A percentile compares a stretch with the other conserved stretches of the same genome.
These are phyloP conservation scores for Pythium sukuiense DNA, from an alignment of 352 stramenopile species.

Conservation along the genomic window DNA sequence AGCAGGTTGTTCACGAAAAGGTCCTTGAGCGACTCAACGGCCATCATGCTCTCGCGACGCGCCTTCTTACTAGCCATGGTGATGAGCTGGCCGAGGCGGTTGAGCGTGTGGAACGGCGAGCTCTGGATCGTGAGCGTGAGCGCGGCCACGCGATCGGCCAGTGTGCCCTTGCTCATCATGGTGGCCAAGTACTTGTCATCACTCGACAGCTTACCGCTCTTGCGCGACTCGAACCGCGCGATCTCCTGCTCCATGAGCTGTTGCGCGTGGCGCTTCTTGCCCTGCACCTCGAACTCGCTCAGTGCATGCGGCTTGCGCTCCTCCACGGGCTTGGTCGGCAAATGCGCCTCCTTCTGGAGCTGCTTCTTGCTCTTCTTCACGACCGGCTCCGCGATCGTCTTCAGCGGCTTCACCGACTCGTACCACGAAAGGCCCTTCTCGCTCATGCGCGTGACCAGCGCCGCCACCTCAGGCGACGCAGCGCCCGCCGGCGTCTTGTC, in stretches of 20 bases:
- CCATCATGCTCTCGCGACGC: conserved; percentile 86
- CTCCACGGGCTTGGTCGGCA: conserved; percentile 14
- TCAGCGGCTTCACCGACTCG: conserved; percentile 29
- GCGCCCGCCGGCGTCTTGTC: conserved; percentile 6
- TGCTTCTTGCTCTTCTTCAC: conserved; percentile 30
- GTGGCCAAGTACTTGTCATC: conserved; percentile 86
- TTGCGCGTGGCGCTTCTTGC: conserved; percentile 60
- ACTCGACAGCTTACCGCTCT: conserved; percentile 72
- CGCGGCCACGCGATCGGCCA: conserved; percentile 90
- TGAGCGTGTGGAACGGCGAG: conserved; percentile 79
- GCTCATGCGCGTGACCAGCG: conserved; percentile 31
- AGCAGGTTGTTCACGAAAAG: conserved; percentile 93
- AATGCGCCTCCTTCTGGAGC: conserved; percentile 15
- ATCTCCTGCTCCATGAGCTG: conserved; percentile 61
- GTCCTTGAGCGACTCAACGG: conserved; percentile 92
- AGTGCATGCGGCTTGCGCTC: conserved; percentile 30
- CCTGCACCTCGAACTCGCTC: conserved; percentile 43
- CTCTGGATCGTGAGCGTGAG: conserved; percentile 88
- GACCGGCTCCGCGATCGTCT: conserved; percentile 8
- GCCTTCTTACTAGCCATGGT: conserved; percentile 91
- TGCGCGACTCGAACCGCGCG: conserved; percentile 56
- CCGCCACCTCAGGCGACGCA: conserved; percentile 17
- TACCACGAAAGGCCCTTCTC: conserved; percentile 32
- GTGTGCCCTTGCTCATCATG: conserved; percentile 89
- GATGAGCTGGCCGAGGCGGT: conserved; percentile 79